Evolutionary conservation across 1,139 yeast species (phyloP), one percentile per base, ranked within the genome.

Genomic region (Arxiozyma telluris): DNA sequence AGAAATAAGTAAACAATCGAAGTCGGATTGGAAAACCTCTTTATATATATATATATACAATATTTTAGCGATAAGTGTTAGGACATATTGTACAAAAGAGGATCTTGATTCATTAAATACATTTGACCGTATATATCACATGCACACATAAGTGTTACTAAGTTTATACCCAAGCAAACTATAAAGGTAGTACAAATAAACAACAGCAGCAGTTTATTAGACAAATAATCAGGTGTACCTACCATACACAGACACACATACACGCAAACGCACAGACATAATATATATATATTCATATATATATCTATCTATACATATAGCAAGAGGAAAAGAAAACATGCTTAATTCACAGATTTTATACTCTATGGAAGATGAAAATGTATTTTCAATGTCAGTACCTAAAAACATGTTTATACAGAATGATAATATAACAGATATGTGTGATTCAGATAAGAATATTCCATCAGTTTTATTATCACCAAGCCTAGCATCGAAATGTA

Each of bases 391-490:
- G 49, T 46, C 49, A 6, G 49, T 46, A 25, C 49, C 49, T 6
- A 46, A n/a, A 22, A 20, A 34, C 21, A 20, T 38, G 39, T 21
- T 9, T 18, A 18, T 38, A n/a, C 21, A 27, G n/a, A 44, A 30
- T 27, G 27, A 38, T 21, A 46, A 34, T 27, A 34, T 34, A 34
- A 15, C 1, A 12, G 39, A 34, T 34, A 34, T 34, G 3, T 34
- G 39, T 34, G 39, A 34, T 34, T 15, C 39, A 34, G 42, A 38
- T 34, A 46, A 34, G 21, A 22, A 17, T 21, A 38, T 46, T 17
- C 49, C 49, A 34, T 41, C 22, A 38, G 49, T 46, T 12, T 46
- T 46, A 46, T n/a, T 46, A 21, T 46, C 49, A 22, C 49, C 49
- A 20, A 38, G 20, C 3, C 18, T 46, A 22, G 20, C 17, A 8